Evolutionary conservation across 2,329 filamentous ascomycete genomes (phyloP).

Genomic region (Penicillium hesseltinei): DNA sequence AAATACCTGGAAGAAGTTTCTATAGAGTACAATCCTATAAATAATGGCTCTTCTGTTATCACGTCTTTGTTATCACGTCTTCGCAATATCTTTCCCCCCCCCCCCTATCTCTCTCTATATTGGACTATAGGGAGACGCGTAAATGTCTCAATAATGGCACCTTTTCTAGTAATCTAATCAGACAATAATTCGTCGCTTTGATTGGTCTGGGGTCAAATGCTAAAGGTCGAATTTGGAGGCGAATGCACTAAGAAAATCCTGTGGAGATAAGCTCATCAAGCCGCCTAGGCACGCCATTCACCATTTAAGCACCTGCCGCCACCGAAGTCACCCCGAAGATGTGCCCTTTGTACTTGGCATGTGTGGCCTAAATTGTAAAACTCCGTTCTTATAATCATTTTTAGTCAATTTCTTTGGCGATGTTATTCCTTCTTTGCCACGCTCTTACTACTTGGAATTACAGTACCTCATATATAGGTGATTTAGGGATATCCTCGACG

Average conservation of each 20-base stretch:
- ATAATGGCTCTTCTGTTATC: background rate
- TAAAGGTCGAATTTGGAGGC: background rate
- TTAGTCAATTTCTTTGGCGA: no score
- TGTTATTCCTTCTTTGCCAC: no score
- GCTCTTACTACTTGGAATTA: background rate
- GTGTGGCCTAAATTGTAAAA: background rate
- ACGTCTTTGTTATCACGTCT: no score
- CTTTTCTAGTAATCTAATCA: background rate
- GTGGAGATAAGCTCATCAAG: background rate
- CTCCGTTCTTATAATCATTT: no score
- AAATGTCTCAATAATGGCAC: background rate
- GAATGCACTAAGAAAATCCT: background rate
- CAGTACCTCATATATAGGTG: background rate
- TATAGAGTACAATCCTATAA: background rate
- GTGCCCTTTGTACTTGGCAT: background rate
- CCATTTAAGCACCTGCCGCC: background rate
- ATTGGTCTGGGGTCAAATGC: background rate
- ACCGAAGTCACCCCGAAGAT: background rate
- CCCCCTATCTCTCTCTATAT: no score
- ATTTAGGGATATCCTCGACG: background rate
- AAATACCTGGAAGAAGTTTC: background rate
- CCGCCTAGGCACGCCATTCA: constrained; percentile 2
- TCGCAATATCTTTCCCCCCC: no score
- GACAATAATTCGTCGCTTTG: background rate
- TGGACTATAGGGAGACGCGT: background rate